Evolutionary conservation across 73 alveolate genomes (phyloP), one percentile per base, ranked within the genome.

Genomic region (Durusdinium trenchii): DNA sequence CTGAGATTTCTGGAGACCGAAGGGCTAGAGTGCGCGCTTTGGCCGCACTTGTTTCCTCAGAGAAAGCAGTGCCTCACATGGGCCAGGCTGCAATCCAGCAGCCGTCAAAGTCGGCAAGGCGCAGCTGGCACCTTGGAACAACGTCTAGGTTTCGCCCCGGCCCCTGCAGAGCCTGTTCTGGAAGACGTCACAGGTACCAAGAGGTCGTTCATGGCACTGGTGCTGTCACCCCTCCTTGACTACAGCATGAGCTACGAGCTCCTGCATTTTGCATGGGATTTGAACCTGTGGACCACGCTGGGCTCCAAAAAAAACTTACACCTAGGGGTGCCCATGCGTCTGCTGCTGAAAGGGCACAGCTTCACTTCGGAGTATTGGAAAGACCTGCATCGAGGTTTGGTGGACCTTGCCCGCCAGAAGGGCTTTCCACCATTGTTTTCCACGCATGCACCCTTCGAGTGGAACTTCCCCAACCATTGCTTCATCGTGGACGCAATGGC

Each of bases 391-490:
- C 47, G 81, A 16, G 95, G 85, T 3, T 16, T 87, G 48, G 38
- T 87, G 38, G 95, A 87, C 48, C 45, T 87, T 61, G 84, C 43
- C 32, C 83, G 95, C 5, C 95, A 87, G 67, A 45, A 26, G n/a
- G 95, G 95, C 43, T 87, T 61, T 48, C 95, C 95, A 20, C 61
- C 47, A 36, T 9, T 87, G 9, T 87, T 87, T 47, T 61, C 51
- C 46, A 87, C 95, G 35, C 84, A 42, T n/a, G 2, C 51, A 1
- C 95, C 95, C 2, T 87, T 42, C 50, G 95, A 87, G 50, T 87
- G 95, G 95, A n/a, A 67, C 61, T 87, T 20, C 32, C 95, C 95
- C 47, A 26, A 87, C 48, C 95, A 87, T 67, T 2, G 18, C 51
- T 32, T n/a, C 64, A 18, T 87, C 40, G n/a, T 57, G 64, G 95